Evolutionary conservation across 768 basidiomycete species (phyloP).

Genomic region (Lactifluus piperatus): DNA sequence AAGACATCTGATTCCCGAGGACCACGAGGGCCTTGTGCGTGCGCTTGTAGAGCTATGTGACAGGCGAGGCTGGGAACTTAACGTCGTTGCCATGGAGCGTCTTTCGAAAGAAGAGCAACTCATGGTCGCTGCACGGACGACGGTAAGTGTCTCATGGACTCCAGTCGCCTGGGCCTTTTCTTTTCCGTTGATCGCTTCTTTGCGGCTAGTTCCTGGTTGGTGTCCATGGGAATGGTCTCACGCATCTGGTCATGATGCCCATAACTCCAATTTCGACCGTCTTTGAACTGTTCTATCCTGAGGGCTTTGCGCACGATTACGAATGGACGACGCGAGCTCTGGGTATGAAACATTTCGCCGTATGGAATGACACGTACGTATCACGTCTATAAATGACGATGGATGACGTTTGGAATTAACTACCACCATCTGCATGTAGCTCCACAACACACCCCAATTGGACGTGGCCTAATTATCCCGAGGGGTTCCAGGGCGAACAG

Average conservation of each 20-base stretch:
- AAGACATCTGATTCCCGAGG: conserved; percentile 43
- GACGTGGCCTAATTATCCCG: conserved; percentile 61
- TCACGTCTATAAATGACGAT: neutral
- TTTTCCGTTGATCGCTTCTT: neutral
- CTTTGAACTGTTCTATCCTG: conserved; percentile 77
- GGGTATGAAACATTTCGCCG: conserved; percentile 64
- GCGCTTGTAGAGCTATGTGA: conserved; percentile 44
- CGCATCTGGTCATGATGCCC: conserved; percentile 82
- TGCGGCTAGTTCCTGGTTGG: conserved; percentile 16
- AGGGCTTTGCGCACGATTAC: conserved; percentile 80
- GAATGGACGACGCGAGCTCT: conserved; percentile 72
- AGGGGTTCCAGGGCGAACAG: conserved; percentile 72
- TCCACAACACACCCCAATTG: conserved; percentile 38
- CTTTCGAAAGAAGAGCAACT: conserved; percentile 74
- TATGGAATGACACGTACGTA: conserved; percentile 74
- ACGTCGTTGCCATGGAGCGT: conserved; percentile 52
- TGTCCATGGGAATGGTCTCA: conserved; percentile 60
- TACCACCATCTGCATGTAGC: conserved; percentile 9
- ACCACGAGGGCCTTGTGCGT: conserved; percentile 46
- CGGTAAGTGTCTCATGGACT: conserved; percentile 36
- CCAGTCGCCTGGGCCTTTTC: neutral
- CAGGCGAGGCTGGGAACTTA: conserved; percentile 47
- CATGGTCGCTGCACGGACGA: conserved; percentile 52
- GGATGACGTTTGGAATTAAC: neutral
- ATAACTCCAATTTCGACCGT: conserved; percentile 67